These are phyloP conservation scores for Diaporthe citrichinensis DNA, from an alignment of 2,329 filamentous ascomycete species.

Conservation along the genomic window DNA sequence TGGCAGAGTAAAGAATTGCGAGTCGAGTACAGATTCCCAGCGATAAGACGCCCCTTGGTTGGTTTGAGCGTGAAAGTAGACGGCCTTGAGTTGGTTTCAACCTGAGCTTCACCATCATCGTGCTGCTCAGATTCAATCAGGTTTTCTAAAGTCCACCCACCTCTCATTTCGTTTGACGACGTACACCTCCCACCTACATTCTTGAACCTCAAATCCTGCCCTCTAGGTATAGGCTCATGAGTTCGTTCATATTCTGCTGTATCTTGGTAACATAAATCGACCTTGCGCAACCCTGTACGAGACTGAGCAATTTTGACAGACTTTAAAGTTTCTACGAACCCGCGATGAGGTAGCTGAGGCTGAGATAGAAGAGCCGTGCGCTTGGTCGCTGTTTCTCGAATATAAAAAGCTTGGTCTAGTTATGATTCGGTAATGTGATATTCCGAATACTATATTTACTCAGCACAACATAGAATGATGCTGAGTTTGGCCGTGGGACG, in stretches of 20 bases:
- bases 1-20: no score
- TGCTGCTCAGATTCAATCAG: not conserved
- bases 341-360: not conserved
- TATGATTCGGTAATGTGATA: not conserved
- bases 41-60: not conserved
- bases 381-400: not conserved
- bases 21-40: not conserved
- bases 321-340: not conserved
- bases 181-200: not conserved
- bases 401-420: not conserved
- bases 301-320: not conserved
- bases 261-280: not conserved
- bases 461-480: not conserved
- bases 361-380: not conserved
- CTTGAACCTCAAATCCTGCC: not conserved
- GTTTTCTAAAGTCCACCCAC: not conserved
- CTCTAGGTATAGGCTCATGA: not conserved
- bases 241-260: not conserved
- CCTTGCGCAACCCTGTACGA: not conserved
- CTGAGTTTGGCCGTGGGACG: not conserved
- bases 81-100: not conserved
- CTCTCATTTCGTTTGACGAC: not conserved
- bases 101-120: not conserved
- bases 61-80: not conserved
- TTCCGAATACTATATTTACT: not conserved